Conservation (phyloP, 495 filamentous ascomycete species). For the Beverwykella pulmonaria region DNA sequence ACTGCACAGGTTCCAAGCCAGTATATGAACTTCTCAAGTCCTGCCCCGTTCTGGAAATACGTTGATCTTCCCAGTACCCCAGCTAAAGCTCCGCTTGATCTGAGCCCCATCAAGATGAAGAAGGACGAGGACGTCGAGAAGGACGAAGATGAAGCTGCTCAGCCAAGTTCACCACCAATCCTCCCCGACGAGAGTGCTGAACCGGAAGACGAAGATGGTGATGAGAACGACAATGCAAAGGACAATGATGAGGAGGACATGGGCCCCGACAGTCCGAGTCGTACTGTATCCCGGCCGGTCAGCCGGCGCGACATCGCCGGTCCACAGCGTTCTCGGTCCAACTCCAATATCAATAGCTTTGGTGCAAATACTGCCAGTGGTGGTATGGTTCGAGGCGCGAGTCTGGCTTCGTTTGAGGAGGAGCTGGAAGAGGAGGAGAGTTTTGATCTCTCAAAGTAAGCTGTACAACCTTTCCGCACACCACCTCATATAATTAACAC, state of each 20-base stretch:
- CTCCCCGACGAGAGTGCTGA: constrained; percentile 24
- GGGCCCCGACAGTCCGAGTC: constrained; percentile 35
- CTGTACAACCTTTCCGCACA: neutral
- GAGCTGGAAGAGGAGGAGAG: constrained; percentile 59
- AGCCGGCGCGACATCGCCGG: constrained; percentile 28
- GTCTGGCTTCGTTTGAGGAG: constrained; percentile 48
- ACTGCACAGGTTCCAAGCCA: constrained; percentile 89
- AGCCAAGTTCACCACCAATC: constrained; percentile 39
- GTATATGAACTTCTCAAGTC: constrained; percentile 91
- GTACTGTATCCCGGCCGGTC: constrained; percentile 37
- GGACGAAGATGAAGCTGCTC: constrained; percentile 25
- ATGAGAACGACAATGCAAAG: constrained; percentile 27
- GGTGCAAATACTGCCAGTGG: constrained; percentile 1
- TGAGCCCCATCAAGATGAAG: constrained; percentile 55
- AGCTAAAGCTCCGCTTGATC: constrained; percentile 60
- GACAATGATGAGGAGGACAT: constrained; percentile 32
- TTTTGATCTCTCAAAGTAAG: constrained; percentile 68
- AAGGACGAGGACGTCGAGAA: constrained; percentile 21
- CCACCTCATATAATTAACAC: neutral
- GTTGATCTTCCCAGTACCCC: constrained; percentile 77
- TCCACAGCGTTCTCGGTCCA: constrained; percentile 13
- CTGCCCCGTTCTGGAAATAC: constrained; percentile 97
- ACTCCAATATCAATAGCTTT: constrained; percentile 22
- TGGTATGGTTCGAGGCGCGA: constrained; percentile 35
- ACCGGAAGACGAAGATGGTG: constrained; percentile 15